Evolutionary conservation across 495 filamentous ascomycete species (phyloP), one percentile per base, ranked within the genome.

Genomic region (Trichoderma virens): DNA sequence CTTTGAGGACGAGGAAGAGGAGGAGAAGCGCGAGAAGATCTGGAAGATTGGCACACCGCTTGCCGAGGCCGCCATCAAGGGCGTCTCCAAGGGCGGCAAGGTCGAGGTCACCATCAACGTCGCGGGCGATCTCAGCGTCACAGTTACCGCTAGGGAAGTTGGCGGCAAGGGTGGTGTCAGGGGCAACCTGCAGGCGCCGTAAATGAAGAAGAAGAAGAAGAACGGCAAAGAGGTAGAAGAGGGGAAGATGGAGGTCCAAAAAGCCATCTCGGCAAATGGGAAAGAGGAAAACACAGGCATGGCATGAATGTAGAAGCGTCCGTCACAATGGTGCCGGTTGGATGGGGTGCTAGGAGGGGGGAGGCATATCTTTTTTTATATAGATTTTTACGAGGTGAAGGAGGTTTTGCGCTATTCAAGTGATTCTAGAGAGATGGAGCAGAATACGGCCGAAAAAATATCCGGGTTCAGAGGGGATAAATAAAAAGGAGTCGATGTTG

Each of bases 91-190:
- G 80, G 90, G 90, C 41, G 82, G 83, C 67, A 97, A 94, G 80
- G 86, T 98, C 66, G 94, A 98, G 82, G 86, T 98, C 59, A 93
- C 89, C 72, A 82, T 98, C 65, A 93, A 91, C 69, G 89, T 97
- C 64, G 84, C 82, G 47, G 82, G 82, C 20, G 92, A 97, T 74
- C 76, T 96, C 60, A 79, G 79, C 64, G 81, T 97, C 65, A 88
- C 87, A 65, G 80, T 96, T 69, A 89, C 91, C 28, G 87, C 87
- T 64, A 83, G 92, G 65, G 92, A 96, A 73, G 87, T 96, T 39
- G 92, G 92, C 63, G 88, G 86, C 35, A 91, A 95, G 78, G 86
- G 87, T 32, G 92, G 90, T 64, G 90, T 95, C 41, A 83, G 93
- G 67, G 92, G 93, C 30, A 83, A 73, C 30, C 73, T 93, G 65